Base-by-base conservation (phyloP, 805 yeast species). In the Lachancea lanzarotensis region DNA sequence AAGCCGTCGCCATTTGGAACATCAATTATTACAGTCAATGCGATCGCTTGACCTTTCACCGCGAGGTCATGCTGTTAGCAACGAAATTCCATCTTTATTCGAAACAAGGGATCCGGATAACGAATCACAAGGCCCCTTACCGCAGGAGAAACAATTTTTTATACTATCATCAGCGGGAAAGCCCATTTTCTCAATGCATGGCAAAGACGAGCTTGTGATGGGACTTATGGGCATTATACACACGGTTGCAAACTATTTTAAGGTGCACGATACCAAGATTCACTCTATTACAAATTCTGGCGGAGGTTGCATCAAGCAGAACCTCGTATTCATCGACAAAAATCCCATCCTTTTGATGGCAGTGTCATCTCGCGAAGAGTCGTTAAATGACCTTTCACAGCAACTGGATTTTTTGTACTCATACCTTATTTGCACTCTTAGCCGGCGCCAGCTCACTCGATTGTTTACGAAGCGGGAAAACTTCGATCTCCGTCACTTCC, bases 91-190 rank as follows among this genome's bases (percentile, higher is more conserved):
- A 12, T 47, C 52, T 38, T 50, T 59, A 3, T 62, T 62, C 35
- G 42, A 36, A 7, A 20, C 35, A 12, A 34, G 27, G 3, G 32
- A 40, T 2, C 16, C 45, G 1, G 32, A 18, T 10, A 11, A 11
- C 22, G 22, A 10, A 12, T 25, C 26, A 13, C n/a, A 16, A 17
- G 32, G 19, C 9, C 27, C 43, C 15, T 16, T 40, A 38, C 35
- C 38, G 1, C 44, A 46, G 22, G 65, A 64, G 37, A 88, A 87
- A 60, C 95, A 88, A 48, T 85, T 83, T 56, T 83, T 86, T 53
- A 76, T 89, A 2, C 68, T 89, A 9, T 84, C 95, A 0, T 68
- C 81, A 2, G 95, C 96, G 1, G 96, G 96, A 0, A 89, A 89
- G 59, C 95, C 95, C 2, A 82, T 89, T 5, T 89, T 83, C 62